Percentiles rank a stretch among this genome's conserved stretches.
phyloP scores from a whole-genome alignment of 2,329 filamentous ascomycete species.

The Aspergillus oerlinghausenensis region DNA sequence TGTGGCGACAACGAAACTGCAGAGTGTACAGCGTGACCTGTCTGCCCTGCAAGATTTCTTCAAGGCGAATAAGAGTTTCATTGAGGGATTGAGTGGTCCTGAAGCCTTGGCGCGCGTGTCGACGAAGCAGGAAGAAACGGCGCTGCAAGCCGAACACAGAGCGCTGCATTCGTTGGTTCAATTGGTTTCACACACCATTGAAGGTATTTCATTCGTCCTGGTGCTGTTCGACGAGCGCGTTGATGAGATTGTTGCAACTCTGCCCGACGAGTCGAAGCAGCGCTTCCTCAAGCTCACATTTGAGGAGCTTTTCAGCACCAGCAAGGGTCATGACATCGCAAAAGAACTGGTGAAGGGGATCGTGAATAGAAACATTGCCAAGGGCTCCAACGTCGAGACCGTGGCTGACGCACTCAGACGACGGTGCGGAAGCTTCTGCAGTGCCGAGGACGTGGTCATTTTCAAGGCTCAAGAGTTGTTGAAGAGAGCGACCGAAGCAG shows the following conservation, averaged over 20 bases:
- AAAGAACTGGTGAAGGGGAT: slow-evolving; percentile 96
- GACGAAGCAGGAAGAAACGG: slow-evolving; percentile 84
- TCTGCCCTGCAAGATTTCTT: slow-evolving; percentile 77
- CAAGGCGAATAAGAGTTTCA: slow-evolving; percentile 79
- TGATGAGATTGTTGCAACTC: slow-evolving; percentile 74
- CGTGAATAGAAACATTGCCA: slow-evolving; percentile 95
- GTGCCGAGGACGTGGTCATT: slow-evolving; percentile 91
- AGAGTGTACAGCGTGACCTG: slow-evolving; percentile 72
- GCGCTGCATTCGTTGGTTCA: slow-evolving; percentile 81
- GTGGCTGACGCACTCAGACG: slow-evolving; percentile 90
- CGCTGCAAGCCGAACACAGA: slow-evolving; percentile 89
- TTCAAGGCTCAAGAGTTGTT: slow-evolving; percentile 97
- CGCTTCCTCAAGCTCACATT: slow-evolving; percentile 75
- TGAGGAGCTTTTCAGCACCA: slow-evolving; percentile 77
- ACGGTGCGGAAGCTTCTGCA: slow-evolving; percentile 95
- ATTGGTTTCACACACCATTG: slow-evolving; percentile 84
- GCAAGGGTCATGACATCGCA: slow-evolving; percentile 78
- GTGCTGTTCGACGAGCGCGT: slow-evolving; percentile 93
- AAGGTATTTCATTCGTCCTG: slow-evolving; percentile 92
- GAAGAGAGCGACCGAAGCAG: slow-evolving; percentile 78
- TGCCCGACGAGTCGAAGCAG: slow-evolving; percentile 66
- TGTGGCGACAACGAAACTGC: slow-evolving; percentile 64
- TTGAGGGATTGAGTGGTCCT: slow-evolving; percentile 89
- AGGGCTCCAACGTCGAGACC: slow-evolving; percentile 94
- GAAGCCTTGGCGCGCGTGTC: slow-evolving; percentile 73